These are phyloP conservation scores for Bruguiera parviflora DNA, from an alignment of 345 rosid genomes.

Conservation along the genomic window DNA sequence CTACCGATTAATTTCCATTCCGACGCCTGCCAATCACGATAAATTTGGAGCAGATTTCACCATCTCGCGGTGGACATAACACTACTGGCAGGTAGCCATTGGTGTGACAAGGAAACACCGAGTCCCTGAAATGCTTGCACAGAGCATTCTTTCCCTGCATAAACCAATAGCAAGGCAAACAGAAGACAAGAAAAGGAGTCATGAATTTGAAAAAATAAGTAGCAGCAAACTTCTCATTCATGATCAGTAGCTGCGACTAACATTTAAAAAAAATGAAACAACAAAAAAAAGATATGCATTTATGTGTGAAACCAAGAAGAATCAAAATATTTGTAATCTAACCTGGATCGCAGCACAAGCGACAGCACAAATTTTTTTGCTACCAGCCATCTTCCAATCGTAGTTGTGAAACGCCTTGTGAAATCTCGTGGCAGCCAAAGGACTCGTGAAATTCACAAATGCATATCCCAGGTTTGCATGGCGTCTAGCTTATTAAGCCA, in stretches of 20 bases:
- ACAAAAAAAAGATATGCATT: accelerated
- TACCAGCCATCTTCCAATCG: slow-evolving; percentile 23
- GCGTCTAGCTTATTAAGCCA: slow-evolving; percentile 1
- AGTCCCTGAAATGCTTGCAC: slow-evolving; percentile 21
- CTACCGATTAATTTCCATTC: not conserved
- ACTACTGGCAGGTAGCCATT: slow-evolving; percentile 38
- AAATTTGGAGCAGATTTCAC: slow-evolving; percentile 13
- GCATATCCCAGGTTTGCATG: slow-evolving; percentile 52
- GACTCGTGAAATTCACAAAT: slow-evolving; percentile 51
- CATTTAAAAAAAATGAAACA: accelerated
- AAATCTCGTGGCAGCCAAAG: slow-evolving; percentile 34
- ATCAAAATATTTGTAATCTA: not conserved
- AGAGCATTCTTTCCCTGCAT: slow-evolving; percentile 42
- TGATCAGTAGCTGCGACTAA: not conserved
- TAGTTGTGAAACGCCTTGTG: slow-evolving; percentile 6
- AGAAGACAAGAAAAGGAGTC: not conserved
- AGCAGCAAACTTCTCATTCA: too few relatives aligned
- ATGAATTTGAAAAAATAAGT: too few relatives aligned
- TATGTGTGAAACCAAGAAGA: not conserved
- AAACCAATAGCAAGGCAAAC: not conserved
- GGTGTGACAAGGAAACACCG: slow-evolving; percentile 37
- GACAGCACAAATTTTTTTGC: slow-evolving; percentile 31
- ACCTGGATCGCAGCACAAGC: slow-evolving; percentile 44
- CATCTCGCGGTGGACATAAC: slow-evolving; percentile 41
- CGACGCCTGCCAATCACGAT: slow-evolving; percentile 15